Evolutionary conservation across 768 basidiomycete species (phyloP).

Genomic region (Pleurotus ostreatus): DNA sequence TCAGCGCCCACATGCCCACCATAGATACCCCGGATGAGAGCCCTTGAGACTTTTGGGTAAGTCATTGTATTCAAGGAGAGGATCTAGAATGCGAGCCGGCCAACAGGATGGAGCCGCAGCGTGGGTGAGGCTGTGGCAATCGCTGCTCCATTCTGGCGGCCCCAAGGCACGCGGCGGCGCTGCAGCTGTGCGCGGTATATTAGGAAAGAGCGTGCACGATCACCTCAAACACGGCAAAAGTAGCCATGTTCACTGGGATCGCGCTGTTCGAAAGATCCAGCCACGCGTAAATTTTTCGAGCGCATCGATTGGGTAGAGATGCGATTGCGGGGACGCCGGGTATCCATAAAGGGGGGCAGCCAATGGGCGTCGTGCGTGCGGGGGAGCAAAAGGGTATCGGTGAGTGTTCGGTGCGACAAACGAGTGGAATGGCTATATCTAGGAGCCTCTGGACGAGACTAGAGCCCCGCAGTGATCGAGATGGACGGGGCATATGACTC

Average conservation of each 20-base stretch:
- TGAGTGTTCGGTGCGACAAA: not conserved
- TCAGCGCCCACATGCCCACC: too few species aligned
- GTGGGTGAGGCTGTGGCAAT: too few species aligned
- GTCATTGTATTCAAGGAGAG: too few species aligned
- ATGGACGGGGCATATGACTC: constrained; percentile 1
- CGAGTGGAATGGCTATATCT: not conserved
- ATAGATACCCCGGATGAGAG: too few species aligned
- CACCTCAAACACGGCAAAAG: constrained; percentile 69
- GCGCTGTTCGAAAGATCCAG: constrained; percentile 38
- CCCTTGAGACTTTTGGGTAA: too few species aligned
- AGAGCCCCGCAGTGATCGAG: constrained; percentile 9
- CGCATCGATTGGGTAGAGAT: not conserved
- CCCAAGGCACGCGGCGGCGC: constrained; percentile 1
- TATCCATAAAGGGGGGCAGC: not conserved
- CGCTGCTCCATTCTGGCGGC: not conserved
- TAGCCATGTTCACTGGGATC: constrained; percentile 85
- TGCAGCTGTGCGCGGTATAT: not conserved
- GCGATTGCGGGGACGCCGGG: not conserved
- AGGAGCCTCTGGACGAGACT: constrained; percentile 5
- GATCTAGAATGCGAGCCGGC: too few species aligned
- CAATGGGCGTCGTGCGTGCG: not conserved
- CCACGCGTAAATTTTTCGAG: not conserved
- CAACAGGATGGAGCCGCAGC: too few species aligned
- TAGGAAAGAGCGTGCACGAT: constrained; percentile 37
- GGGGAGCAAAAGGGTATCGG: not conserved